Evolutionary conservation across 129 eudicot genomes (phyloP).

Genomic region (Rutidosis leptorrhynchoides): DNA sequence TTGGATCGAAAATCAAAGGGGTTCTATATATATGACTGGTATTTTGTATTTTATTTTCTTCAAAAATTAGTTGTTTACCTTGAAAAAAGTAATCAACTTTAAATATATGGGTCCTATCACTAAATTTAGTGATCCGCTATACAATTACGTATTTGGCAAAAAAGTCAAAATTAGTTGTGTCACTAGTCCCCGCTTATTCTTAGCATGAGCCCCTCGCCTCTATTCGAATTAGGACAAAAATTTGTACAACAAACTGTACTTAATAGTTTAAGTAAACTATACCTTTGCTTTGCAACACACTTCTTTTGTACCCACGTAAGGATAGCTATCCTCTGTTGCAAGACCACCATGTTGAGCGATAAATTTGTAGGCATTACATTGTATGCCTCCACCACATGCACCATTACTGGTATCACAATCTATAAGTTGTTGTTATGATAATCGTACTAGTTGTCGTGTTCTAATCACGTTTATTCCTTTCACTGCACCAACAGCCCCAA

Average conservation of each 20-base stretch:
- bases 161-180: too few species aligned
- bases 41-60: too few species aligned
- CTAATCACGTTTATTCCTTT: conserved; percentile 74
- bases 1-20: too few species aligned
- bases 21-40: too few species aligned
- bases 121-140: too few species aligned
- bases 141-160: too few species aligned
- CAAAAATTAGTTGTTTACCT: too few species aligned
- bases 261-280: conserved; percentile 9
- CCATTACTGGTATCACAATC: conserved; percentile 77
- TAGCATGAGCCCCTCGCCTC: too few species aligned
- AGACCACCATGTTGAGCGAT: conserved; percentile 58
- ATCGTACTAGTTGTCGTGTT: conserved; percentile 51
- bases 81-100: too few species aligned
- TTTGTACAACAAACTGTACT: background rate
- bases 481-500: conserved; percentile 64
- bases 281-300: background rate
- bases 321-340: conserved; percentile 58
- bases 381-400: conserved; percentile 70
- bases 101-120: too few species aligned
- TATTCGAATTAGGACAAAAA: too few species aligned
- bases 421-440: conserved; percentile 78
- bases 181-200: too few species aligned
- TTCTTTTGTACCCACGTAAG: conserved; percentile 47
- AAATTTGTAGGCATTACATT: conserved; percentile 70